Conservation (phyloP, 2,329 filamentous ascomycete species). For the Fusarium tjaetaba region DNA sequence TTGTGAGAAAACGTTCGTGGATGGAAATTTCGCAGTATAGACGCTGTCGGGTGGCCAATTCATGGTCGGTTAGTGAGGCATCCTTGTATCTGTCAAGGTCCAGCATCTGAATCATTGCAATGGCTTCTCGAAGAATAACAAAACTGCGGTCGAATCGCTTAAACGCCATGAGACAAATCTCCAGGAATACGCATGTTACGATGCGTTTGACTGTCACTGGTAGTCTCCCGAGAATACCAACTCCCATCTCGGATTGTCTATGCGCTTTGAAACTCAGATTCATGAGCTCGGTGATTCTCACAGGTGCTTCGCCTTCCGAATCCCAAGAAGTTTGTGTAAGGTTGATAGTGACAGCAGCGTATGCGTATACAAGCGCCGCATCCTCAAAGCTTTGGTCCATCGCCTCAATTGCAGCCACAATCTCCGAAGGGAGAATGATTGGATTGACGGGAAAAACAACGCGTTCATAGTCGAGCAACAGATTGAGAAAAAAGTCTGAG, state of each 20-base stretch:
- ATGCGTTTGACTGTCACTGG: conserved; percentile 55
- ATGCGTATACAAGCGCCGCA: conserved; percentile 50
- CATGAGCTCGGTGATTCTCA: conserved; percentile 45
- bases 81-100: conserved; percentile 25
- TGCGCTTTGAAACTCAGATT: conserved; percentile 43
- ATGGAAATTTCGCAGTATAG: conserved; percentile 67
- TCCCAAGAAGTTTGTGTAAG: conserved; percentile 46
- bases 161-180: conserved; percentile 62
- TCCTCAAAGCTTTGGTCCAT: conserved; percentile 50
- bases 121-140: conserved; percentile 60
- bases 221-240: conserved; percentile 49
- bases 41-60: conserved; percentile 49
- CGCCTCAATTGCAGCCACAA: conserved; percentile 44
- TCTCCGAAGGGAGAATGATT: conserved; percentile 46
- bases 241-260: conserved; percentile 38
- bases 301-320: conserved; percentile 43
- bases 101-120: conserved; percentile 46
- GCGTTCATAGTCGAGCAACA: conserved; percentile 49
- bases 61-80: conserved; percentile 18
- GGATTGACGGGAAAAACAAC: conserved; percentile 53
- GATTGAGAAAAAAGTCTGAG: conserved; percentile 47
- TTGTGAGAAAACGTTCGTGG: conserved; percentile 65
- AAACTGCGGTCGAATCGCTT: conserved; percentile 60
- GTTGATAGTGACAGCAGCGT: conserved; percentile 51
- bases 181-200: conserved; percentile 61